phyloP scores from a whole-genome alignment of 1,284 basidiomycete genomes.

The Rhodotorula sp. region DNA sequence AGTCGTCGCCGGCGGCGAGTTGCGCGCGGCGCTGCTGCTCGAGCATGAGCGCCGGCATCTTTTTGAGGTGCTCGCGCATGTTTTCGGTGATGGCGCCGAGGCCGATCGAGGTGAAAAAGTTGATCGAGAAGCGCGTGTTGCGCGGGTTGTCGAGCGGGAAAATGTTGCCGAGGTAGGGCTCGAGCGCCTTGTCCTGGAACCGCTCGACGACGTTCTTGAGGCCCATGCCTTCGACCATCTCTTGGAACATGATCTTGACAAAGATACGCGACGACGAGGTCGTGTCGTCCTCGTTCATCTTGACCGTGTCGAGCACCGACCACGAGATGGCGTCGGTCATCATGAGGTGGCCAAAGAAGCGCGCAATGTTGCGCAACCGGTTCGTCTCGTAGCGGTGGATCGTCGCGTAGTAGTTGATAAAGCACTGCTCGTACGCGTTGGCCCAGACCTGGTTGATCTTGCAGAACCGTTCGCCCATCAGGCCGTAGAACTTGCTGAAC shows the following conservation, averaged over 20 bases:
- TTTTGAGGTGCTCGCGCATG: constrained; percentile 94
- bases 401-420: constrained; percentile 87
- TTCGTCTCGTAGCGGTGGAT: constrained; percentile 99
- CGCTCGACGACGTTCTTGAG: constrained; percentile 76
- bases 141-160: constrained; percentile 96
- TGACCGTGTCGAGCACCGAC: constrained; percentile 78
- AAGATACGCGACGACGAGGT: constrained; percentile 96
- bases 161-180: constrained; percentile 72
- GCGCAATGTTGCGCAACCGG: constrained; percentile 91
- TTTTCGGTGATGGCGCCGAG: constrained; percentile 87
- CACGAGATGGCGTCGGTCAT: constrained; percentile 86
- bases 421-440: constrained; percentile 82
- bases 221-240: constrained; percentile 92
- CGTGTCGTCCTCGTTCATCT: constrained; percentile 97
- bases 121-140: constrained; percentile 96
- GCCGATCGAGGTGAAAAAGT: constrained; percentile 78
- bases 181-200: constrained; percentile 65
- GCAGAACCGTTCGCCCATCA: constrained; percentile 93
- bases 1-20: constrained; percentile 51
- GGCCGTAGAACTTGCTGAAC: constrained; percentile 92
- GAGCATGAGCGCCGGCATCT: constrained; percentile 50
- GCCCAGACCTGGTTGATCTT: constrained; percentile 94
- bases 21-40: constrained; percentile 71
- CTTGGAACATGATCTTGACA: constrained; percentile 91
- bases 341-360: constrained; percentile 90